Base-by-base conservation (phyloP, 768 basidiomycete species). In the Dentipellis sp. region DNA sequence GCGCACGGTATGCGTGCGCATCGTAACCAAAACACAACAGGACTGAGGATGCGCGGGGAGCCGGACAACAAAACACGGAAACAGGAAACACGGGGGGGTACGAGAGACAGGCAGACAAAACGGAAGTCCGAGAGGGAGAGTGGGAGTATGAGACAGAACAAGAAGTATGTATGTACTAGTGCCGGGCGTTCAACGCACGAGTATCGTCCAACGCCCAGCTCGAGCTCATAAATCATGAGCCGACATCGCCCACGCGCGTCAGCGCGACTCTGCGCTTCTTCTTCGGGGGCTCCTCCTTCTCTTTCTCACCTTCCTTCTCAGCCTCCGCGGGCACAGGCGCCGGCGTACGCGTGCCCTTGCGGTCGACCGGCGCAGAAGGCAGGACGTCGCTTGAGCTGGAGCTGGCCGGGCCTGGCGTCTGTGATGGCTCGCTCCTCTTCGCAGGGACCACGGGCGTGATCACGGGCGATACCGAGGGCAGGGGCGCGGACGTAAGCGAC, bases 201-300 rank as follows among this genome's bases (percentile, higher is more conserved):
- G n/a, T 40, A 40, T 40, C 14, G 14, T 14, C 19, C 19, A 42
- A 16, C 48, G 10, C 7, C 48, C 21, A 50, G 10, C 7, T 19
- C 21, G 23, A 7, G 48, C 19, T 17, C 48, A 34, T 11, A 14
- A 17, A 29, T 61, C 55, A 62, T 42, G 52, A 62, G 17, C 56
- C 56, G 48, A 60, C 56, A 38, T 86, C 87, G 19, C 82, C 80
- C 2, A 91, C 78, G 17, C 77, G 76, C 10, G 84, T 90, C 63
- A 91, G 73, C 37, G 80, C 86, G n/a, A 91, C 81, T 21, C 90
- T 77, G 55, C 90, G 78, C 69, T 90, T 92, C 71, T 93, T 92
- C 78, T 89, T 93, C 6, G 86, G 86, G 2, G 86, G 90, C 58
- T 82, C 84, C 4, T 65, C 59, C 29, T 63, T 67, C 19, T 66